Base-by-base conservation (phyloP, 148 eudicot species). In the Dysphania ambrosioides region DNA sequence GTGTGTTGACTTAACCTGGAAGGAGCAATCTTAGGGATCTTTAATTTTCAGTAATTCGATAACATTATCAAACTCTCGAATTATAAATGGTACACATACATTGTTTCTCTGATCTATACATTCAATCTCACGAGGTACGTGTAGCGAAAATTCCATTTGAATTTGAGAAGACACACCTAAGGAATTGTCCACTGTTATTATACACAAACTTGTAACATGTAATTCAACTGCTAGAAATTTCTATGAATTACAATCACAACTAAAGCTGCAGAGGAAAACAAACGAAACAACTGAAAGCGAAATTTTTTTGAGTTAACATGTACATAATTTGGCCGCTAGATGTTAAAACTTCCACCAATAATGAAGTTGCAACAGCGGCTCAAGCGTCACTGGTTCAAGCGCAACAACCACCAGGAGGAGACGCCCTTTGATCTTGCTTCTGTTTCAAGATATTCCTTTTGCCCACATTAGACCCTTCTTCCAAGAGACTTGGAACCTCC, bases 401-500 rank as follows among this genome's bases (percentile, higher is more conserved):
- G 86, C 98, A 94, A 81, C 98, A 91, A 64, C 88, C 83, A 47
- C 86, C 72, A 29, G 61, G 10, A 9, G 85, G 73, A 35, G 81
- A 79, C 16, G 83, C 42, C 62, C 81, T 83, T 74, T 82, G 72
- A 70, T 87, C 91, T 83, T 85, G 96, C 66, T 91, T 91, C 79
- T 85, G 93, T 80, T 88, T 91, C 66, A 88, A 78, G 75, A 88
- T 88, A 79, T 90, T 94, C 79, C 91, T 88, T 83, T 91, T 94
- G 27, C 64, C 88, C 35, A 76, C 84, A 9, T 79, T 88, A 5
- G 98, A 87, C 64, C 98, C 98, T 91, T 94, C 93, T 79, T 94
- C 96, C 42, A 90, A 74, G 27, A 91, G 90, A 76, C 93, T 85
- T 2, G 98, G 97, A 73, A 94, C 90, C 79, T 94, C 97, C 97